A percentile compares a stretch with the other conserved stretches of the same genome.
Conservation (phyloP, 768 basidiomycete genomes). For the Mycena belliarum region DNA sequence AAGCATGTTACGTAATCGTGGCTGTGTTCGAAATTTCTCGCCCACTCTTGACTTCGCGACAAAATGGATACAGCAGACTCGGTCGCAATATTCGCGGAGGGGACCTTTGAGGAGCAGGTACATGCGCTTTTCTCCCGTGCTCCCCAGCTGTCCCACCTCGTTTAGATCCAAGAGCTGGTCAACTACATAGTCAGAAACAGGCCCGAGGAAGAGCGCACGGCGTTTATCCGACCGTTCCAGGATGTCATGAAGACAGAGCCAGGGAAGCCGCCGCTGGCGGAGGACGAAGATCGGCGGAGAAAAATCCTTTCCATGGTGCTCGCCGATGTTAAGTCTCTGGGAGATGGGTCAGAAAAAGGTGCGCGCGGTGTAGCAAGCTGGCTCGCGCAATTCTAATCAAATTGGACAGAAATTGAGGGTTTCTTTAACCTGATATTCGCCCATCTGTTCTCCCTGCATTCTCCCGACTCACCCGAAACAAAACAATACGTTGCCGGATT, state of each 20-base stretch:
- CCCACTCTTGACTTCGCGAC: too few relatives aligned
- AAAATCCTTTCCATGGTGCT: slow-evolving; percentile 61
- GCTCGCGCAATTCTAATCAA: background rate
- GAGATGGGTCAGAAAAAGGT: slow-evolving; percentile 82
- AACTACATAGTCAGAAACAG: slow-evolving; percentile 68
- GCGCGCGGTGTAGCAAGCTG: slow-evolving; percentile 23
- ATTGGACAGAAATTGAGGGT: slow-evolving; percentile 72
- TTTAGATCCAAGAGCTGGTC: slow-evolving; percentile 75
- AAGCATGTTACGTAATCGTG: slow-evolving; percentile 24
- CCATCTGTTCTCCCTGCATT: slow-evolving; percentile 65
- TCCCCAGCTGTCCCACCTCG: background rate
- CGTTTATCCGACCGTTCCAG: slow-evolving; percentile 67
- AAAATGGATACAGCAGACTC: slow-evolving; percentile 76
- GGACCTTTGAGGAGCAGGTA: slow-evolving; percentile 88
- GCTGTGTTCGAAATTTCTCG: slow-evolving; percentile 23
- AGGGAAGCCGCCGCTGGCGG: slow-evolving; percentile 51
- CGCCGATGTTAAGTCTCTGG: slow-evolving; percentile 63
- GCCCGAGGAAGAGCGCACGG: slow-evolving; percentile 67
- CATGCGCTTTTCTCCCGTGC: slow-evolving; percentile 2
- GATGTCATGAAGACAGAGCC: slow-evolving; percentile 54
- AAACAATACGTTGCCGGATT: slow-evolving; percentile 51
- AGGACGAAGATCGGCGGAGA: slow-evolving; percentile 55
- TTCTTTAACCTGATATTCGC: slow-evolving; percentile 85
- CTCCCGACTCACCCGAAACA: slow-evolving; percentile 55
- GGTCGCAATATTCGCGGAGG: slow-evolving; percentile 83